Evolutionary conservation across 2,329 filamentous ascomycete genomes (phyloP), one percentile per base, ranked within the genome.

Genomic region (Graphilbum ipis-grandicollis): DNA sequence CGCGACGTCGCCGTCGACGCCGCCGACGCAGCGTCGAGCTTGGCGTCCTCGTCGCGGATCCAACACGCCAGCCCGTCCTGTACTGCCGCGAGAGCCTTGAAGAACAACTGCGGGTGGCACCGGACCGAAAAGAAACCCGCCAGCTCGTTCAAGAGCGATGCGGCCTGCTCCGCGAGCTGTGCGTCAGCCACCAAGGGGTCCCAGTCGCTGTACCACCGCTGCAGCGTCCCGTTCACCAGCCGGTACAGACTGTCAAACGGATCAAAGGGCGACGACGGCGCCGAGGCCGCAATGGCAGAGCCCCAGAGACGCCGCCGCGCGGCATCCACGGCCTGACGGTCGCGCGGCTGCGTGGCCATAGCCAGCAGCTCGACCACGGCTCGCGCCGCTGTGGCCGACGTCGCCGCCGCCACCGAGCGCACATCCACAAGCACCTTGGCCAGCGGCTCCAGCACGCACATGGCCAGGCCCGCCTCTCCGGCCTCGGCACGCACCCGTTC

Each of bases 401-500:
- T 15, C 15, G 44, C 36, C 41, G 18, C 43, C 40, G 19, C 48
- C 35, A 2, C 51, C n/a, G n/a, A n/a, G n/a, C n/a, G 45, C 42
- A 45, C 55, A 38, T 63, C 61, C 28, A 60, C 47, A 5, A 79
- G 45, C 1, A 54, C 48, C 45, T 70, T 75, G 0, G 80, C 71
- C 4, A 90, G 48, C 1, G 78, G 79, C 42, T 92, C 83, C 29
- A 86, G 60, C 2, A 84, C 63, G 19, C 70, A 67, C 35, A 80
- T 60, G 5, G 75, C 69, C 30, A 76, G 65, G 6, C 73, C 76
- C 14, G 70, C 68, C 42, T 83, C 74, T 3, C 82, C 80, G 36
- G 69, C 68, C 43, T 83, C 74, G 12, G 64, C 57, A 15, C 62
- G 65, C 7, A 77, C 68, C 36, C 70, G 67, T 9, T 63, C 55